A percentile compares a stretch with the other conserved stretches of the same genome.
These are phyloP conservation scores for Talaromyces sp. DNA, from an alignment of 2,329 filamentous ascomycete species.

Conservation along the genomic window DNA sequence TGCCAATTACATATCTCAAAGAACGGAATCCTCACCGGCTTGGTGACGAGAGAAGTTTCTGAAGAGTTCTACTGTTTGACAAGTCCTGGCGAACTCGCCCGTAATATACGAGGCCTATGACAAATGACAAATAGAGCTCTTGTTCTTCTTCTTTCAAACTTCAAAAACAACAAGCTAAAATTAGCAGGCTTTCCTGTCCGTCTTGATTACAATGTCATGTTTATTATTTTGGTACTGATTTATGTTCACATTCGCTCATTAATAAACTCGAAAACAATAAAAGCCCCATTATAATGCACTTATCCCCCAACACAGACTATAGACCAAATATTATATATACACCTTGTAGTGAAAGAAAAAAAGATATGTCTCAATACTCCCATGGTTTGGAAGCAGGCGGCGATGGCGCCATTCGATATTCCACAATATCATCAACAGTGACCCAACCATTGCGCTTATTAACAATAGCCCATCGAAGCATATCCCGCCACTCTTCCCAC, in stretches of 20 bases:
- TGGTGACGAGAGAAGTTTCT: background rate
- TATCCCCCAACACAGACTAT: background rate
- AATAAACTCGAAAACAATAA: background rate
- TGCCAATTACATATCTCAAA: background rate
- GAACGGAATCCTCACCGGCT: background rate
- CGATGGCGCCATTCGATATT: conserved; percentile 12
- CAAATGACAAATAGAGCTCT: background rate
- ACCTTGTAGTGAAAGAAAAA: background rate
- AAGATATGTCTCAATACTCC: background rate
- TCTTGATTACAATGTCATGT: background rate
- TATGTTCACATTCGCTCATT: background rate
- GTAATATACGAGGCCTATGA: background rate
- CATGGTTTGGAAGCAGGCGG: background rate
- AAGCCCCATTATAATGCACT: background rate
- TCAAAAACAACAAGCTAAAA: background rate
- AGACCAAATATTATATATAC: background rate
- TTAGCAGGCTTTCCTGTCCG: background rate
- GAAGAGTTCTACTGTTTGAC: background rate
- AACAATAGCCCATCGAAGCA: conserved; percentile 10
- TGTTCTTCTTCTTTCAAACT: background rate
- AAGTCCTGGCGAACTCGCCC: background rate
- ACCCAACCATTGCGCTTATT: conserved; percentile 13
- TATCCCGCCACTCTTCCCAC: conserved; percentile 22
- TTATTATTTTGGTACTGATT: background rate
- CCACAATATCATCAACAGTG: conserved; percentile 13